Evolutionary conservation across 2,329 filamentous ascomycete species (phyloP).

Genomic region (Cytospora piceae): DNA sequence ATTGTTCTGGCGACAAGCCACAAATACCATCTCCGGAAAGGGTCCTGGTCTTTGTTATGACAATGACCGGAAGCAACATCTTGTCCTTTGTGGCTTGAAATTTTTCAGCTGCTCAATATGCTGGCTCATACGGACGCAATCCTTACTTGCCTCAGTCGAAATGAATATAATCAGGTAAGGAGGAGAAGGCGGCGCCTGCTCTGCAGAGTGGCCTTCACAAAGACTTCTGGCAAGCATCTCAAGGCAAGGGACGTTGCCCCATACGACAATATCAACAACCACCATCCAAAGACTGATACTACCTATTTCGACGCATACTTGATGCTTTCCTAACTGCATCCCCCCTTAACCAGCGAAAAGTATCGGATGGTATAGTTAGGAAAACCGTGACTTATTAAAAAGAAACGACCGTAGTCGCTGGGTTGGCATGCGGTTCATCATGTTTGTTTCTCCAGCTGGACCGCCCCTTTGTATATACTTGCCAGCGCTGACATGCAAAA

Average conservation of each 20-base stretch:
- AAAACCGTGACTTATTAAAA: too few species aligned
- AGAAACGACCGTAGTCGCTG: not conserved
- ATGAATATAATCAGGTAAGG: not conserved
- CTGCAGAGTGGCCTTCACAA: not conserved
- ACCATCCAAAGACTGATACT: not conserved
- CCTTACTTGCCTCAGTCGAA: not conserved
- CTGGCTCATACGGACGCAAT: not conserved
- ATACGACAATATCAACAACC: not conserved
- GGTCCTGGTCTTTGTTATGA: slow-evolving; percentile 15
- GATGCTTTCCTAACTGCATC: too few species aligned
- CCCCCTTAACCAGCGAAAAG: too few species aligned
- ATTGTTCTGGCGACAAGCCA: slow-evolving; percentile 20
- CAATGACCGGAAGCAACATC: slow-evolving; percentile 6
- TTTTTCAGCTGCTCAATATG: not conserved
- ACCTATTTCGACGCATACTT: not conserved
- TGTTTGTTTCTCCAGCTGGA: too few species aligned
- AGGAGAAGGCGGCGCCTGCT: not conserved
- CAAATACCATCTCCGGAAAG: slow-evolving; percentile 19
- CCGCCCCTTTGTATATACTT: too few species aligned
- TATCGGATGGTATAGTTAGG: too few species aligned
- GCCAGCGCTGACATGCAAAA: not conserved
- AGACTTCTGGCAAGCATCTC: not conserved
- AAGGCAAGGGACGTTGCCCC: not conserved
- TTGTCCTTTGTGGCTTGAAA: not conserved
- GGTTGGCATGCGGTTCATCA: not conserved